Base-by-base conservation (phyloP, 2,329 filamentous ascomycete species). In the Pseudomassariella vexata region DNA sequence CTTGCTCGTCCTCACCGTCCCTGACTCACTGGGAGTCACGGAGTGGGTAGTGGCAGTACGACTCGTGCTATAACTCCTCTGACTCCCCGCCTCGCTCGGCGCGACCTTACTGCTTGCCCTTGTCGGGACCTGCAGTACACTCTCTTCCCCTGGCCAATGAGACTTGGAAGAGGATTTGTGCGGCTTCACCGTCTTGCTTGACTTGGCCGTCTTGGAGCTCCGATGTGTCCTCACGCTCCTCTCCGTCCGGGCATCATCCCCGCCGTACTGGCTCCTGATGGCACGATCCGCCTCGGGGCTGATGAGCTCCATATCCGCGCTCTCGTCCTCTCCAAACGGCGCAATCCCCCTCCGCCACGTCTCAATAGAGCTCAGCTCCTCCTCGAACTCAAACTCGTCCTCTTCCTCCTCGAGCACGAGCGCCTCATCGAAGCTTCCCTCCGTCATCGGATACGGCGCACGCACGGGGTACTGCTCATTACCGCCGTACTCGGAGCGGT, bases 281-380 rank as follows among this genome's bases (percentile, higher is more conserved):
- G 64, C 66, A 7, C 63, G 63, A 35, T 72, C 63, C 5, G 73
- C 73, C 47, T 65, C 57, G 3, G 72, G 73, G 28, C 68, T 76
- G 46, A 78, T 77, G 37, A 77, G 62, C 51, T 78, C 73, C 16
- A 70, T 46, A 28, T 76, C 72, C 9, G 63, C 70, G 21, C 49
- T 63, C 36, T 65, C 66, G 23, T 64, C 63, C 18, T 64, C 66
- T 30, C 61, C 65, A 19, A 54, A 60, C 0, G 67, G 59, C 35
- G 60, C 47, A 41, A 77, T 76, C 18, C 73, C 74, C n/a, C 73
- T 59, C 6, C 71, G 62, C 74, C 74, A 79, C 0, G 58, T 61
- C 49, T 78, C 74, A 28, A 78, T 78, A 14, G 61, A 62, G 57
- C 71, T 76, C 14, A 78, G 54, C 42, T 76, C 71, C 37, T 76